These are phyloP conservation scores for Neoboletus subvelutipes DNA, from an alignment of 768 basidiomycete genomes.

Conservation along the genomic window DNA sequence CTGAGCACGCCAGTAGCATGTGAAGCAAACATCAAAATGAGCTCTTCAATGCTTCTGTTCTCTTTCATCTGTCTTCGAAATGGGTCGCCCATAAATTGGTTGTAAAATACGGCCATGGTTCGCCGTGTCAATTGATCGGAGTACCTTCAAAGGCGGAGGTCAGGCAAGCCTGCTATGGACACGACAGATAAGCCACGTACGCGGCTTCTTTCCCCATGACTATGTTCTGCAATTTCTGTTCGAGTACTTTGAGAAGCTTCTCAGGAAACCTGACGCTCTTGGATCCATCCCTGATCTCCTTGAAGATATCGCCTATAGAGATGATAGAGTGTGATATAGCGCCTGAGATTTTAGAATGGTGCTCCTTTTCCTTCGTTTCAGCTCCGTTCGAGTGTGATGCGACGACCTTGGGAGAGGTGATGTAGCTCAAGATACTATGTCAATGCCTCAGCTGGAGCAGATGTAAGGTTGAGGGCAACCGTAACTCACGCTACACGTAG, in stretches of 20 bases:
- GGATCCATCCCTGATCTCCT: conserved; percentile 72
- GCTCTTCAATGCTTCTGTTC: conserved; percentile 95
- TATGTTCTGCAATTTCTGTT: conserved; percentile 86
- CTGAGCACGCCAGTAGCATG: conserved; percentile 83
- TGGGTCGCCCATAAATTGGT: conserved; percentile 78
- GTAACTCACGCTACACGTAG: conserved; percentile 78
- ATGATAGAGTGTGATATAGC: conserved; percentile 58
- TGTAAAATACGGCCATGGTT: conserved; percentile 91
- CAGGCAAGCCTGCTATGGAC: conserved; percentile 4
- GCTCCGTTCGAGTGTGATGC: conserved; percentile 30
- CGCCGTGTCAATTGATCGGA: conserved; percentile 87
- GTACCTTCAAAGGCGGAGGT: conserved; percentile 50
- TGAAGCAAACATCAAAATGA: conserved; percentile 94
- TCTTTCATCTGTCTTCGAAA: conserved; percentile 93
- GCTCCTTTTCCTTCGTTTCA: conserved; percentile 58
- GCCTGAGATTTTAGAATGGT: conserved; percentile 62
- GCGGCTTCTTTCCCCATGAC: conserved; percentile 89
- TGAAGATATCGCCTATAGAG: conserved; percentile 76
- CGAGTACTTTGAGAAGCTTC: conserved; percentile 87
- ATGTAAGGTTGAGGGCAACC: background rate
- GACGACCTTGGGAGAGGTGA: conserved; percentile 59
- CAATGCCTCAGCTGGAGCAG: conserved; percentile 8
- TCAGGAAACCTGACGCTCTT: conserved; percentile 93
- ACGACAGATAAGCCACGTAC: conserved; percentile 48
- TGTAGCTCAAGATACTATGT: conserved; percentile 67